Percentiles rank a stretch among this genome's conserved stretches.
phyloP scores from a whole-genome alignment of 176 grass and related monocot genomes.

The Thinopyrum elongatum region DNA sequence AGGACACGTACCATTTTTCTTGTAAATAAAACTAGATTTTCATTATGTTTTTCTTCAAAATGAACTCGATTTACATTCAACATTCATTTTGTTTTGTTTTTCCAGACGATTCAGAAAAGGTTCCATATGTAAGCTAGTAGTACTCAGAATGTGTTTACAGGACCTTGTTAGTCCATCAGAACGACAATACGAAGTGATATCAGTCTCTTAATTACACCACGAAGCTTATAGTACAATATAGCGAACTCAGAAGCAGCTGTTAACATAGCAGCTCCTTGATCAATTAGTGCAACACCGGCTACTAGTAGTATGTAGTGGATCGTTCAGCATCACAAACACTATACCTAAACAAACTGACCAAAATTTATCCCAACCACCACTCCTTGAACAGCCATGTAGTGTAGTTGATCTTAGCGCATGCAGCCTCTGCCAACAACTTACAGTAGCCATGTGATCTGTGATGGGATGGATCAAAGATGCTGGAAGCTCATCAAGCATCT shows the following conservation, averaged over 20 bases:
- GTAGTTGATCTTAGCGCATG: not conserved
- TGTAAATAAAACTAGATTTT: not conserved
- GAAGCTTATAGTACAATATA: not conserved
- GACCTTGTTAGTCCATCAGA: not conserved
- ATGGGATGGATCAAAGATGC: not conserved
- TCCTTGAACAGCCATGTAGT: no score
- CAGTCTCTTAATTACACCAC: slow-evolving; percentile 13
- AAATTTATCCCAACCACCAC: not conserved
- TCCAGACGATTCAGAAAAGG: not conserved
- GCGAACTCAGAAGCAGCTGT: not conserved
- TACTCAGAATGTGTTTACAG: not conserved
- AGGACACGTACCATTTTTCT: not conserved
- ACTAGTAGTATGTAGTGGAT: not conserved
- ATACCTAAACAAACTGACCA: slow-evolving; percentile 17
- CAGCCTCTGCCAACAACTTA: not conserved
- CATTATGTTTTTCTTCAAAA: no score
- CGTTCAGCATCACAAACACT: not conserved
- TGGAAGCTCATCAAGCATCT: not conserved
- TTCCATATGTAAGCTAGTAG: not conserved
- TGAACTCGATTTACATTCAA: no score
- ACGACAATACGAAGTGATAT: not conserved
- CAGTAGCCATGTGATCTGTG: not conserved
- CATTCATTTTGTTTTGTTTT: not conserved
- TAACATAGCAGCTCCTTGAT: not conserved
- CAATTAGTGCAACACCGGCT: not conserved